Percentiles rank a stretch among this genome's conserved stretches.
These are phyloP conservation scores for Moesziomyces sp. DNA, from an alignment of 1,284 basidiomycete species.

Conservation along the genomic window DNA sequence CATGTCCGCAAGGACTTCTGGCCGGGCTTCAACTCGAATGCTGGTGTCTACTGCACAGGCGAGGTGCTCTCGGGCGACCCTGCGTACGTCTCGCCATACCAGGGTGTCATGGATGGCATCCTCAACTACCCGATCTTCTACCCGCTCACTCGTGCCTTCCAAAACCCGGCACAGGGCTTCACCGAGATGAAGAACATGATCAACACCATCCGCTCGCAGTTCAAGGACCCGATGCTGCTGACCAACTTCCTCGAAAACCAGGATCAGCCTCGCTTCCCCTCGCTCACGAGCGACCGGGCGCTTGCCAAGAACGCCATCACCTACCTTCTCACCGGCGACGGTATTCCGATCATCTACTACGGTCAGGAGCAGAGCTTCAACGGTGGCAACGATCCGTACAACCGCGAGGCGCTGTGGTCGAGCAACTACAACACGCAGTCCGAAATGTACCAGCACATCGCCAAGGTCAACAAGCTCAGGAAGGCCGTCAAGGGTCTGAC, in stretches of 20 bases:
- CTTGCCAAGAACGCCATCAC: slow-evolving; percentile 70
- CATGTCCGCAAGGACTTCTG: slow-evolving; percentile 77
- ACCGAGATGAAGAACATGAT: slow-evolving; percentile 36
- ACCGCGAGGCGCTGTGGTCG: slow-evolving; percentile 19
- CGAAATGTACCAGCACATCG: slow-evolving; percentile 71
- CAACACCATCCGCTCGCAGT: slow-evolving; percentile 8
- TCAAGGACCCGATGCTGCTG: slow-evolving; percentile 72
- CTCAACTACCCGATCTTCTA: slow-evolving; percentile 78
- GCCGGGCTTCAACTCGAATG: slow-evolving; percentile 76
- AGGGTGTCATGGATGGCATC: slow-evolving; percentile 70
- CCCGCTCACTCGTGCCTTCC: slow-evolving; percentile 78
- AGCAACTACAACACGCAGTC: slow-evolving; percentile 53
- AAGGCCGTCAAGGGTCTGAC: slow-evolving; percentile 71
- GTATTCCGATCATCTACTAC: slow-evolving; percentile 74
- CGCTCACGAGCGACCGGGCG: slow-evolving; percentile 22
- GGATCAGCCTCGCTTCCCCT: slow-evolving; percentile 76
- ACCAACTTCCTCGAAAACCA: slow-evolving; percentile 88
- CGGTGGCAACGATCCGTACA: slow-evolving; percentile 68
- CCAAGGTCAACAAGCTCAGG: slow-evolving; percentile 74
- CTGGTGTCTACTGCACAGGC: slow-evolving; percentile 84
- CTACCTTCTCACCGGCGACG: slow-evolving; percentile 70
- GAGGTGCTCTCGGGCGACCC: slow-evolving; percentile 78
- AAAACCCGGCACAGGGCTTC: slow-evolving; percentile 65
- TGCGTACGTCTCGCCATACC: slow-evolving; percentile 69
- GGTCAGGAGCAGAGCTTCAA: slow-evolving; percentile 73